phyloP scores from a whole-genome alignment of 2,329 filamentous ascomycete genomes.

The Hortaea sp. region DNA sequence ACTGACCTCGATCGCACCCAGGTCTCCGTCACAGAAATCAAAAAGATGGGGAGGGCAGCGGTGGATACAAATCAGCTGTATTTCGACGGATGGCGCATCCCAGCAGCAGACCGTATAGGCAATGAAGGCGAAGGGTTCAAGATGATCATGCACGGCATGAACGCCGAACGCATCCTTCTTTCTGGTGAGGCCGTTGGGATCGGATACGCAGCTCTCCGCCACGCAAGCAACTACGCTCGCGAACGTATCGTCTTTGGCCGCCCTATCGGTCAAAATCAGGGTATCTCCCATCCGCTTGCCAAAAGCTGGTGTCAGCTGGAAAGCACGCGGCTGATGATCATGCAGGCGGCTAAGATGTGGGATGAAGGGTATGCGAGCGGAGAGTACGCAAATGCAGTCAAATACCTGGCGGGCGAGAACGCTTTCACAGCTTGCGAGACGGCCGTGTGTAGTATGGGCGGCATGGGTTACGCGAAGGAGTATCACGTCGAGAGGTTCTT shows the following conservation, averaged over 20 bases:
- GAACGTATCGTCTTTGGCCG: slow-evolving; percentile 57
- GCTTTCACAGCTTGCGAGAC: slow-evolving; percentile 54
- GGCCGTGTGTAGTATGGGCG: slow-evolving; percentile 49
- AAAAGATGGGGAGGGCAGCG: slow-evolving; percentile 36
- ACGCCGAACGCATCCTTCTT: slow-evolving; percentile 66
- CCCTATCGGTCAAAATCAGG: slow-evolving; percentile 57
- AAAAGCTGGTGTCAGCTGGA: slow-evolving; percentile 57
- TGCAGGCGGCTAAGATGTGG: slow-evolving; percentile 55
- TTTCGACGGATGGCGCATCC: slow-evolving; percentile 36
- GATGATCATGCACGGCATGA: slow-evolving; percentile 64
- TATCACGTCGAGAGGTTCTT: slow-evolving; percentile 54
- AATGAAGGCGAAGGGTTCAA: slow-evolving; percentile 37
- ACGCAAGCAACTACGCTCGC: slow-evolving; percentile 54
- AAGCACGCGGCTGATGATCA: slow-evolving; percentile 54
- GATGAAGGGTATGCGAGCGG: slow-evolving; percentile 44
- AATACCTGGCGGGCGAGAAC: slow-evolving; percentile 58
- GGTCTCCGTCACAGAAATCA: slow-evolving; percentile 34
- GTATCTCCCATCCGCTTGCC: slow-evolving; percentile 55
- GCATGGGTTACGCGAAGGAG: slow-evolving; percentile 56
- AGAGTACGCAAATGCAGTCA: slow-evolving; percentile 52
- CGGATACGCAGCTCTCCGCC: slow-evolving; percentile 34
- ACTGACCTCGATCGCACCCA: slow-evolving; percentile 30
- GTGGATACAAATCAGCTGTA: slow-evolving; percentile 37
- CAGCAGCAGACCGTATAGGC: slow-evolving; percentile 30
- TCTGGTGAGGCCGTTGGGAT: slow-evolving; percentile 42